Conservation (phyloP, 305 asterid species). For the Solanum hybrid region DNA sequence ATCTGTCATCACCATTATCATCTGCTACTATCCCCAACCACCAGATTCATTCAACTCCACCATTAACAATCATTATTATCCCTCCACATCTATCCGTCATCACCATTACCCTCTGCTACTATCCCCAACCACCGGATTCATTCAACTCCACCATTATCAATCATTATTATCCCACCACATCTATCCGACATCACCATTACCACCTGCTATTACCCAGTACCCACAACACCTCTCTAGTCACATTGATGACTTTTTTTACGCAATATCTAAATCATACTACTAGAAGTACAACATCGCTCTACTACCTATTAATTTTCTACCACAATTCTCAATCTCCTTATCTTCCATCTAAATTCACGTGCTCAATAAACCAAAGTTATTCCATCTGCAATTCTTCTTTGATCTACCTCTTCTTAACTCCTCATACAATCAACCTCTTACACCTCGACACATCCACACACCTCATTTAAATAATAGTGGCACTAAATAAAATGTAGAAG, state of each 20-base stretch:
- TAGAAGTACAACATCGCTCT: fast-evolving
- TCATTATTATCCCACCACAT: not conserved
- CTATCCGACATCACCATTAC: not conserved
- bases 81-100: not conserved
- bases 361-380: not conserved
- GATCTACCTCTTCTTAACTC: not conserved
- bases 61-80: not conserved
- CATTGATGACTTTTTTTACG: not conserved
- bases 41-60: not conserved
- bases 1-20: not conserved
- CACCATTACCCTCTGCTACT: not conserved
- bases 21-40: not conserved
- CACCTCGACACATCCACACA: not conserved
- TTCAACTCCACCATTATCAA: not conserved
- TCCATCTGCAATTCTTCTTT: not conserved
- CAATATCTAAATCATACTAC: not conserved
- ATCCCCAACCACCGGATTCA: not conserved
- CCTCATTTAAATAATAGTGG: not conserved
- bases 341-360: fast-evolving
- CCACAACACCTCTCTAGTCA: not conserved
- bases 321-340: fast-evolving
- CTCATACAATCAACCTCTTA: not conserved
- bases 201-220: not conserved
- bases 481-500: not conserved
- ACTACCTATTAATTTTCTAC: not conserved